Base-by-base conservation (phyloP, 371 early-diverging fungal genomes). In the Nosema granulosis region DNA sequence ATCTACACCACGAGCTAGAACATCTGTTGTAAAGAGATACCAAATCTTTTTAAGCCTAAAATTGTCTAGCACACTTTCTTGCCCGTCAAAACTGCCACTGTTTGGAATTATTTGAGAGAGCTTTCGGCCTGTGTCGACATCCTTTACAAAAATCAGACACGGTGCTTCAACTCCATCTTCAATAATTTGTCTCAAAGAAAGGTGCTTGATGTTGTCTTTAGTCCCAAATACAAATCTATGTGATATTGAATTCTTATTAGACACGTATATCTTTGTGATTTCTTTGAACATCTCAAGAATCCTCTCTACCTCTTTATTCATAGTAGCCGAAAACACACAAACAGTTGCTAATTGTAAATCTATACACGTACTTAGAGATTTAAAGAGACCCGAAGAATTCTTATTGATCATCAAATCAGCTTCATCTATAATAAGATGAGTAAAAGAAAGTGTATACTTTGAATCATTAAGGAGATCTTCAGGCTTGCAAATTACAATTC, bases 1-100 rank as follows among this genome's bases (percentile, higher is more conserved):
- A 38, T 81, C 81, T 18, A 81, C 58, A 2, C 81, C 81, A 58
- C 81, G 34, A 20, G 75, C 71, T 28, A 78, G 59, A 22, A 74
- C 70, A 54, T 81, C 81, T n/a, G 78, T 77, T 52, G 49, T 56
- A 63, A 81, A 74, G 28, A 81, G 59, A 16, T 74, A 34, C 69
- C 71, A 51, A 20, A 75, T 77, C 52, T 71, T 71, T 59, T 71
- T 71, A 24, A 71, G 11, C 20, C 71, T 28, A 37, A 71, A 71
- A 28, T 32, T 61, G 22, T 71, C 61, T 20, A 71, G 22, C 16
- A 59, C 34, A 22, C 61, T 37, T 71, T 22, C 26, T 18, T 43
- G 24, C n/a, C 1, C 38, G 2, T 22, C 37, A 26, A n/a, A 1
- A 26, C 61, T 38, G n/a, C 16, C 71, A 28, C 71, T 71, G 24